Percentiles rank a stretch among this genome's conserved stretches.
Conservation (phyloP, 169 alveolate genomes). For the Cryptosporidium sp. region DNA sequence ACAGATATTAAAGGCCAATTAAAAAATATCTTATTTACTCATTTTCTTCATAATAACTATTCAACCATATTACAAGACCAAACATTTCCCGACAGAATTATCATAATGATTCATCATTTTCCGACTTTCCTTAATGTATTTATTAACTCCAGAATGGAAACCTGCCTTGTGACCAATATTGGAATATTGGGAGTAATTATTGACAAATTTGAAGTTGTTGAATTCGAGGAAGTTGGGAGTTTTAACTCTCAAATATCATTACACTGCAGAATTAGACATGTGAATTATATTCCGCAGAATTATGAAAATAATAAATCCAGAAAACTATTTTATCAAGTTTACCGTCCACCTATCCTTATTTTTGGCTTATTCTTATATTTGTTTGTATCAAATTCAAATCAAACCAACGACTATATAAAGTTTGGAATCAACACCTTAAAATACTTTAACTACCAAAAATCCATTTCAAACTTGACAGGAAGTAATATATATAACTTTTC, state of each 20-base stretch:
- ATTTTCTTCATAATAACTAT: constrained; percentile 30
- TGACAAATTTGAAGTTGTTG: constrained; percentile 25
- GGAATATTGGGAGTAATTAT: constrained; percentile 31
- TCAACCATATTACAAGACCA: constrained; percentile 21
- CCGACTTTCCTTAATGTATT: constrained; percentile 21
- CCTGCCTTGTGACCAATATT: constrained; percentile 1
- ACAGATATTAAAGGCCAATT: not conserved
- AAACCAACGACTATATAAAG: constrained; percentile 26
- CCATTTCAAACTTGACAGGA: not conserved
- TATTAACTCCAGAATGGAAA: constrained; percentile 8
- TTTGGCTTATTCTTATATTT: constrained; percentile 29
- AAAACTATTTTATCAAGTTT: constrained; percentile 5
- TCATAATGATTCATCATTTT: constrained; percentile 23
- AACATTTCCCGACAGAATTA: not conserved
- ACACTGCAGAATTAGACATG: constrained; percentile 1
- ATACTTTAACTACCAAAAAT: constrained; percentile 20
- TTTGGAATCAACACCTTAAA: constrained; percentile 6
- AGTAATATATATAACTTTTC: constrained; percentile 10
- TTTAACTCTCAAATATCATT: constrained; percentile 11
- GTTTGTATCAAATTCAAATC: not conserved
- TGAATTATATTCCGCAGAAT: constrained; percentile 4
- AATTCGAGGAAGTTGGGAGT: constrained; percentile 12
- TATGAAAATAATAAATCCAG: not conserved
- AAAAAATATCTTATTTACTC: constrained; percentile 22
- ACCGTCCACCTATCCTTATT: constrained; percentile 20